Conservation (phyloP, 1,284 basidiomycete genomes). For the Stereum hirsutum region DNA sequence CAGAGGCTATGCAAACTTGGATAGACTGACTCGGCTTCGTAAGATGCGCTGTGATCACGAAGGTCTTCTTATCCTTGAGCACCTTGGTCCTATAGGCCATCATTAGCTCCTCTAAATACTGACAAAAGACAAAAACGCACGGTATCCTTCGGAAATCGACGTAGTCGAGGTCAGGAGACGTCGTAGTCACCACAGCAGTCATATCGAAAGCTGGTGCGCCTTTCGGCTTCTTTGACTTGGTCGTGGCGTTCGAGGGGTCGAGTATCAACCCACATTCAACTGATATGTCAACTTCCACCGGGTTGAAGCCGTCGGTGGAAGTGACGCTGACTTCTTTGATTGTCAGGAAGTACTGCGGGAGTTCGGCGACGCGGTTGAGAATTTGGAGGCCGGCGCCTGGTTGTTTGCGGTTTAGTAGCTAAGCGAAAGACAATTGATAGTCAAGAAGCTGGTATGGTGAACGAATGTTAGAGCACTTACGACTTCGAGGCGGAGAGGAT, state of each 20-base stretch:
- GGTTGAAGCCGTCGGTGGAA: slow-evolving; percentile 34
- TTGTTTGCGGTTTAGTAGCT: slow-evolving; percentile 68
- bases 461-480: slow-evolving; percentile 25
- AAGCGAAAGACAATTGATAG: slow-evolving; percentile 1
- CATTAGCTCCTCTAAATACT: slow-evolving; percentile 1
- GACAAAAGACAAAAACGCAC: slow-evolving; percentile 28
- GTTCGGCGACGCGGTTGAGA: slow-evolving; percentile 44
- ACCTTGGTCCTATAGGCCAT: slow-evolving; percentile 45
- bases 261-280: slow-evolving; percentile 45
- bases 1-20: slow-evolving; percentile 53
- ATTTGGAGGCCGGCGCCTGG: slow-evolving; percentile 66
- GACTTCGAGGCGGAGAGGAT: slow-evolving; percentile 51
- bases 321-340: slow-evolving; percentile 35
- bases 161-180: slow-evolving; percentile 54
- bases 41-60: slow-evolving; percentile 46
- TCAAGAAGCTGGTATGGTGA: not conserved
- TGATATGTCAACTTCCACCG: slow-evolving; percentile 51
- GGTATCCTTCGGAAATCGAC: slow-evolving; percentile 70
- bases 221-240: slow-evolving; percentile 32
- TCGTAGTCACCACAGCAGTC: slow-evolving; percentile 63
- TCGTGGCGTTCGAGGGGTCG: slow-evolving; percentile 16
- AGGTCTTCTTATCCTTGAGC: slow-evolving; percentile 46
- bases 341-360: slow-evolving; percentile 53
- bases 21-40: slow-evolving; percentile 71
- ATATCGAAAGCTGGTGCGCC: slow-evolving; percentile 38